Evolutionary conservation across 1,284 basidiomycete genomes (phyloP), one percentile per base, ranked within the genome.

Genomic region (Inonotus obliquus): DNA sequence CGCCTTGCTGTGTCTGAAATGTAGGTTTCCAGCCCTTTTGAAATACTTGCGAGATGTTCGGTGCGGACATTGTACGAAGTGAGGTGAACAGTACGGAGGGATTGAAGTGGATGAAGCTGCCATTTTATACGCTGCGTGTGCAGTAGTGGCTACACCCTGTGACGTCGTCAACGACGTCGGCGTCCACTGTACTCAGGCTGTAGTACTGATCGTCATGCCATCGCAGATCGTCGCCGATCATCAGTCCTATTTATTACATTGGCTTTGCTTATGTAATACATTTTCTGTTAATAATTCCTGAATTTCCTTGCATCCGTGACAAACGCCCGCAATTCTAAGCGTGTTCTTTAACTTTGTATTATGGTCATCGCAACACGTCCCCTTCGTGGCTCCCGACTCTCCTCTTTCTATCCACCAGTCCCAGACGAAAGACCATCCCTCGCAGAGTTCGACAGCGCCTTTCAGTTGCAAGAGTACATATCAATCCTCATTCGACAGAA

Each of bases 401-500:
- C 88, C 6, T 81, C 87, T 0, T 91, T 91, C 69, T 91, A 91
- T 68, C 88, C 89, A 77, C 89, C 48, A 88, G 87, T 70, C 77
- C 69, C 4, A 75, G 89, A 35, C 17, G 63, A 64, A 38, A 59
- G 55, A 0, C 87, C 89, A 0, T 80, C 85, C 0, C 77, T 91
- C 25, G 76, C 88, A 0, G 81, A 86, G 0, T 76, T 96, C 25
- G 90, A 96, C 74, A 94, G 92, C 68, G 91, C 94, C 0, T 97
- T 97, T 72, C 94, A 96, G 72, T 81, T 97, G 2, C 94, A 98
- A 70, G 95, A 98, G 72, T 98, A 96, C 75, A 92, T 99, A 56
- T 88, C 92, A 0, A 80, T 93, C 39, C 84, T 96, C 65, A 91
- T 97, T 64, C 85, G 89, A 9, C 78, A 84, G 39, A 87, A 96